Evolutionary conservation across 2,329 filamentous ascomycete genomes (phyloP).

Genomic region (Xylaria polymorpha): DNA sequence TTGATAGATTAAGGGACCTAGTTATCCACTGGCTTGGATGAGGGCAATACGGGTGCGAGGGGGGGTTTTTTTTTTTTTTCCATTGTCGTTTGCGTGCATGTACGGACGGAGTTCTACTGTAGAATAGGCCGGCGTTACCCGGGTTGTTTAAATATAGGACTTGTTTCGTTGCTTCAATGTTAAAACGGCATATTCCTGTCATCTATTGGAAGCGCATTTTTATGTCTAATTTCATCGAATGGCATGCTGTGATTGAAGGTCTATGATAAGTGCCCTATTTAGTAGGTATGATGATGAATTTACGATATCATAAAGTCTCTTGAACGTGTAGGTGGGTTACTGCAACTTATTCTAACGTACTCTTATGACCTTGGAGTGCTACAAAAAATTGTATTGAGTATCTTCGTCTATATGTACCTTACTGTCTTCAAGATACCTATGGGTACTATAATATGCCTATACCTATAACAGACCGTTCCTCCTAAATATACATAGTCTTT

Average conservation of each 20-base stretch:
- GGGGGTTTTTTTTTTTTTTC: not conserved
- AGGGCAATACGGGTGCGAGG: not conserved
- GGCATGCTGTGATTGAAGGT: not conserved
- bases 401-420: too few relatives aligned
- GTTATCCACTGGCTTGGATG: too few relatives aligned
- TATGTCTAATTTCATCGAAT: not conserved
- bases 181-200: not conserved
- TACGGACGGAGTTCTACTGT: conserved; percentile 38
- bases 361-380: too few relatives aligned
- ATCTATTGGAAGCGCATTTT: not conserved
- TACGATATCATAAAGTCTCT: too few relatives aligned
- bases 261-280: not conserved
- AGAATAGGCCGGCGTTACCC: conserved; percentile 34
- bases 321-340: too few relatives aligned
- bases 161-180: conserved; percentile 17
- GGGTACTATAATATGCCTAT: too few relatives aligned
- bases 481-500: too few relatives aligned
- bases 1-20: not conserved
- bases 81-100: conserved; percentile 32
- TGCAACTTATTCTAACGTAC: too few relatives aligned
- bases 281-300: too few relatives aligned
- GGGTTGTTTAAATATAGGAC: conserved; percentile 27
- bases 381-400: too few relatives aligned
- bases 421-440: too few relatives aligned
- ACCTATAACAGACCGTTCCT: too few relatives aligned